Percentiles rank a stretch among this genome's conserved stretches.
Evolutionary conservation across 306 rosid genomes (phyloP).

Genomic region (Inga leiocalycina): DNA sequence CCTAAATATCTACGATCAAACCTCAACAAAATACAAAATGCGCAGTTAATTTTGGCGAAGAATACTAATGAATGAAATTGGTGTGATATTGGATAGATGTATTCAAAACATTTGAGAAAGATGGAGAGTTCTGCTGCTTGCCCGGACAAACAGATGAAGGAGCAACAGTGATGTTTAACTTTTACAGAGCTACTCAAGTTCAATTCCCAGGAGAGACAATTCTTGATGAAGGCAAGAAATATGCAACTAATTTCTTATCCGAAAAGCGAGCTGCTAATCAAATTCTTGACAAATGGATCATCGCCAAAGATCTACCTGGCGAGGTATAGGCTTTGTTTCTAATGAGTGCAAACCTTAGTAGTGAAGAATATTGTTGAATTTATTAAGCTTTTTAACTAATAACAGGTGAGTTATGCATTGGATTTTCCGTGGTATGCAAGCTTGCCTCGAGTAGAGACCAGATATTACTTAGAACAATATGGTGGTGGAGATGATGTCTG

Average conservation of each 20-base stretch:
- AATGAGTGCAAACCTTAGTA: background rate
- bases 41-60: too few relatives aligned
- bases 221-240: slow-evolving; percentile 50
- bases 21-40: too few relatives aligned
- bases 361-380: background rate
- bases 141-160: slow-evolving; percentile 62
- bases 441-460: slow-evolving; percentile 66
- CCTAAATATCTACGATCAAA: too few relatives aligned
- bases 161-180: slow-evolving; percentile 62
- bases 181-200: slow-evolving; percentile 59
- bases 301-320: slow-evolving; percentile 61
- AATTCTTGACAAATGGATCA: slow-evolving; percentile 71
- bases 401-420: slow-evolving; percentile 57
- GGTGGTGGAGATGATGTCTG: slow-evolving; percentile 65
- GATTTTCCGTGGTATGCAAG: slow-evolving; percentile 63
- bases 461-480: slow-evolving; percentile 57
- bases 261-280: slow-evolving; percentile 49
- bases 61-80: background rate
- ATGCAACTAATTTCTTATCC: slow-evolving; percentile 48
- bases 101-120: slow-evolving; percentile 55
- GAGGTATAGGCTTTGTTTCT: slow-evolving; percentile 44
- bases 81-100: slow-evolving; percentile 40
- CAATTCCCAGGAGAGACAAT: slow-evolving; percentile 55
- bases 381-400: background rate
- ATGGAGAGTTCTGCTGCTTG: slow-evolving; percentile 56